Percentiles rank a stretch among this genome's conserved stretches.
Evolutionary conservation across 1,139 yeast genomes (phyloP).

Genomic region (Diutina rugosa): DNA sequence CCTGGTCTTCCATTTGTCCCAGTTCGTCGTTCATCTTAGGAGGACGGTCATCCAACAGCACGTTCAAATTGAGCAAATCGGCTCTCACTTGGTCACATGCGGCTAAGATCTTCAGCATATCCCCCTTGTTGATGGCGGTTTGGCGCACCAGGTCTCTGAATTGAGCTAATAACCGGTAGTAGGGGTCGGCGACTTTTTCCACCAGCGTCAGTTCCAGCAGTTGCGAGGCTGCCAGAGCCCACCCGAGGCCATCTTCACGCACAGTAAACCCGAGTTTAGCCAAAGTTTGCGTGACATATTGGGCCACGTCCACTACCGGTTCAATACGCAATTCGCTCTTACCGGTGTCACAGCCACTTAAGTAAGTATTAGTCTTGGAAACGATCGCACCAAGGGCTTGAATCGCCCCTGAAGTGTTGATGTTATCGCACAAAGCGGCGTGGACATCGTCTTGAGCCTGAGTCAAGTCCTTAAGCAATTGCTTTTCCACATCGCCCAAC

Average conservation of each 20-base stretch:
- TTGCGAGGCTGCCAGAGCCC: conserved; percentile 27
- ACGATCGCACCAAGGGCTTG: conserved; percentile 56
- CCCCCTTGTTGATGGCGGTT: conserved; percentile 56
- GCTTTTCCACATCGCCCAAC: conserved; percentile 37
- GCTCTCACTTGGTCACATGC: conserved; percentile 28
- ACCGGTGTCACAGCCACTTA: conserved; percentile 30
- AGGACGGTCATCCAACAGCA: conserved; percentile 80
- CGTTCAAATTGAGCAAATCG: conserved; percentile 62
- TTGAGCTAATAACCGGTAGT: conserved; percentile 57
- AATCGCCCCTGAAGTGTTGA: conserved; percentile 67
- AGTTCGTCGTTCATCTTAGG: neutral
- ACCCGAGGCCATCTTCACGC: conserved; percentile 64
- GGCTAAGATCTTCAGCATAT: conserved; percentile 39
- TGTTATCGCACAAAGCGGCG: conserved; percentile 75
- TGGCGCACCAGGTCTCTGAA: conserved; percentile 76
- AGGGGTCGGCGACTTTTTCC: conserved; percentile 71
- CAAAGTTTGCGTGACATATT: conserved; percentile 61
- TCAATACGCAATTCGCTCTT: conserved; percentile 43
- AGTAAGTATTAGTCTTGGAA: conserved; percentile 58
- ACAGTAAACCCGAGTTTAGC: conserved; percentile 63
- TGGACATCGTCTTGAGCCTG: conserved; percentile 53
- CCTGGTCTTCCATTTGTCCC: conserved; percentile 20
- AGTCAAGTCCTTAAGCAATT: conserved; percentile 37
- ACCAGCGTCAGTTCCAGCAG: conserved; percentile 15
- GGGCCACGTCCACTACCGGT: conserved; percentile 48